A percentile compares a stretch with the other conserved stretches of the same genome.
Conservation (phyloP, 164 flowering plant genomes). For the Macadamia tetraphylla region DNA sequence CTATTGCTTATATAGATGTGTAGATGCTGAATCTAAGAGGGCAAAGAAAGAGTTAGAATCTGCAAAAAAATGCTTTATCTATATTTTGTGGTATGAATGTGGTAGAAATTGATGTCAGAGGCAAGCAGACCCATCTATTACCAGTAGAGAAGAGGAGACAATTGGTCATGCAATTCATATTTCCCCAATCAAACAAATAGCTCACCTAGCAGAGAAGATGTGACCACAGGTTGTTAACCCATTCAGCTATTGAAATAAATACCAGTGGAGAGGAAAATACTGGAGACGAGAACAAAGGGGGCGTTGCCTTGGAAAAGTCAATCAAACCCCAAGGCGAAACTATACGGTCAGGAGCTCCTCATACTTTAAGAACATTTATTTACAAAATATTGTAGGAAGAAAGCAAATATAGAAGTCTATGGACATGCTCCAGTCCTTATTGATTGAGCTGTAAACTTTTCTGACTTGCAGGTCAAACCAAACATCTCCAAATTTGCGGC, state of each 20-base stretch:
- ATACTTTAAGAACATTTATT: neutral
- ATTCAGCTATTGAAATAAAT: conserved; percentile 1
- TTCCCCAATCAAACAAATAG: neutral
- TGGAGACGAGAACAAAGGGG: neutral
- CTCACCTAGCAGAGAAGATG: neutral
- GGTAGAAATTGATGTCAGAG: neutral
- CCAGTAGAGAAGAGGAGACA: neutral
- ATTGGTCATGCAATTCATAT: neutral
- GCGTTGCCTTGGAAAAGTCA: neutral
- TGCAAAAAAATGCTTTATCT: conserved; percentile 26
- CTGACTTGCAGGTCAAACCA: conserved; percentile 23
- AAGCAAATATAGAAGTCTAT: neutral
- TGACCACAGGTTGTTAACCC: conserved; percentile 3
- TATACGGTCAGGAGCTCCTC: conserved; percentile 3
- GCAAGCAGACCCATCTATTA: neutral
- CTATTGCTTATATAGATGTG: conserved; percentile 32
- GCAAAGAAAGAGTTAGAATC: conserved; percentile 22
- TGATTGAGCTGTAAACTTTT: neutral
- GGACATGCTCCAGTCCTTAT: neutral
- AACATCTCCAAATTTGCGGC: conserved; percentile 18
- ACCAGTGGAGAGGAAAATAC: neutral
- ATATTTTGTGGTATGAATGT: conserved; percentile 15
- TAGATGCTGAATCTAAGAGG: conserved; percentile 10
- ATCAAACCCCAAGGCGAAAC: neutral
- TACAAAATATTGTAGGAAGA: neutral